Base-by-base conservation (phyloP, 2,329 filamentous ascomycete genomes). In the Aspergillus viridinutans region DNA sequence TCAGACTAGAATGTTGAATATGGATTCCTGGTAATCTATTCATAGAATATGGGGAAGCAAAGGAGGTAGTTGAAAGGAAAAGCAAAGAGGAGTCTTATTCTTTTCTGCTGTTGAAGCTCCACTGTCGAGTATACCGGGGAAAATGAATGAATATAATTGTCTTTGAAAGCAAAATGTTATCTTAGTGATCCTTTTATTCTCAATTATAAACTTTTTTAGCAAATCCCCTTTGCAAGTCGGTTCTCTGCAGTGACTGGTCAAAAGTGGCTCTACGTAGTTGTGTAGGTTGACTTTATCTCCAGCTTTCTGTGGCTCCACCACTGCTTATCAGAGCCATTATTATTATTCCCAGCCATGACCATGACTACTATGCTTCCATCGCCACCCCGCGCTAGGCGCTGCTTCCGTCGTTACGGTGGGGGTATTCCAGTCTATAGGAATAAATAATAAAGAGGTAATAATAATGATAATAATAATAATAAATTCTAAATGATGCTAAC, bases 271-370 rank as follows among this genome's bases (percentile, higher is more conserved):
- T 38, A 38, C 5, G 32, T 29, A 12, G 28, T 12, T 29, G 3
- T 10, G 9, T 29, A 29, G 28, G 28, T 9, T 12, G 28, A 4
- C 60, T 67, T 66, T 67, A 67, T 69, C 67, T 67, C 54, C 50
- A 56, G 53, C 53, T 54, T 53, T 38, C n/a, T 53, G 43, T 14
- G 50, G 58, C 57, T 56, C 56, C 61, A 64, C 51, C 56, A 42
- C 73, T 74, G 56, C 69, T 71, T 65, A 72, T 69, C 64, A 65
- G 66, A 65, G 66, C 26, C 56, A 28, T 48, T 40, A 29, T 10
- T 29, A 29, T 14, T 14, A 2, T 4, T 32, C 10, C 12, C 29
- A 32, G 29, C 12, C 29, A 32, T 32, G 29, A 32, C 4, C 32
- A 10, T 48, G 40, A 28, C 21, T 29, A 43, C 23, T 53, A 49